Conservation (phyloP, 2,329 filamentous ascomycete species). For the Botrytis pseudocinerea region DNA sequence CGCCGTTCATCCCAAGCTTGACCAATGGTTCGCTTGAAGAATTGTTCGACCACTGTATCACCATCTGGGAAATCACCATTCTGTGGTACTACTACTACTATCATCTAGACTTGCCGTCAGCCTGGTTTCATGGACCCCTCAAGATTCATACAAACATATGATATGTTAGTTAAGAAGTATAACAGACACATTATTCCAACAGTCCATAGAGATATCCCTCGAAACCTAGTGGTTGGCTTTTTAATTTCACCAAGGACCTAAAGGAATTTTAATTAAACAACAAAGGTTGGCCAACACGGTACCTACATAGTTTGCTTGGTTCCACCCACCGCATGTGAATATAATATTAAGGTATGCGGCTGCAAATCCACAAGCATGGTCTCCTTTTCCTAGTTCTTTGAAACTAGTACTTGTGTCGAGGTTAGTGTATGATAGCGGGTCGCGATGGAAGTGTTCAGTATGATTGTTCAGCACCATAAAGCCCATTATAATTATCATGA, state of each 20-base stretch:
- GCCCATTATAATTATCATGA: slow-evolving; percentile 48
- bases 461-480: slow-evolving; percentile 25
- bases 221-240: slow-evolving; percentile 32
- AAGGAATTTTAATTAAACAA: slow-evolving; percentile 44
- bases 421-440: slow-evolving; percentile 23
- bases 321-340: slow-evolving; percentile 46
- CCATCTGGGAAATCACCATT: neutral
- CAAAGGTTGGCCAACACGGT: neutral
- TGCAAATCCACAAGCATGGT: slow-evolving; percentile 40
- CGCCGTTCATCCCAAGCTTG: slow-evolving; percentile 32
- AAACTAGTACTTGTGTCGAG: slow-evolving; percentile 25
- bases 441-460: slow-evolving; percentile 6
- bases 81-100: slow-evolving; percentile 25
- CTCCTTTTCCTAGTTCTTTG: slow-evolving; percentile 23
- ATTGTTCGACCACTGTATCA: slow-evolving; percentile 39
- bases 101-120: slow-evolving; percentile 32
- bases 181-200: slow-evolving; percentile 40
- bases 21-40: slow-evolving; percentile 43
- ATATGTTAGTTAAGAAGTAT: slow-evolving; percentile 45
- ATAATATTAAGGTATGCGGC: slow-evolving; percentile 49
- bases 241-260: slow-evolving; percentile 29
- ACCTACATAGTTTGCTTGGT: slow-evolving; percentile 48
- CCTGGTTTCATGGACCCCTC: neutral
- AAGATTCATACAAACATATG: slow-evolving; percentile 44
- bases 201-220: slow-evolving; percentile 28